phyloP scores from a whole-genome alignment of 140 eudicot species.

The Bidens hawaiensis region DNA sequence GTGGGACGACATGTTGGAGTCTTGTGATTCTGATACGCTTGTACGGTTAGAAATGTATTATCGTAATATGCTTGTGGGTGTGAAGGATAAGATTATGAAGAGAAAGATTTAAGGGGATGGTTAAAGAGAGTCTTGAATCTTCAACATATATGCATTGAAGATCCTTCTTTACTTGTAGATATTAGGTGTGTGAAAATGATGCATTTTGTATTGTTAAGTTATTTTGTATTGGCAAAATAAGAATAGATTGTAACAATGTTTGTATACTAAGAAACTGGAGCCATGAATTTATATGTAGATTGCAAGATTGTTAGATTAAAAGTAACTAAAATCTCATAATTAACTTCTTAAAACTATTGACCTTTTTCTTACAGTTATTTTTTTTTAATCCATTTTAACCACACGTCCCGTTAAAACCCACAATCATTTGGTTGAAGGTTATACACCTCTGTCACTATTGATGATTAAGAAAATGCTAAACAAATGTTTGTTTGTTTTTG shows the following conservation, averaged over 20 bases:
- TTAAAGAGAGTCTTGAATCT: constrained; percentile 56
- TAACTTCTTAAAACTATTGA: no score
- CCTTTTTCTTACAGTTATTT: no score
- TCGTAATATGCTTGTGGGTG: constrained; percentile 61
- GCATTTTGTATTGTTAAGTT: constrained; percentile 7
- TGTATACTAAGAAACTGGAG: neutral
- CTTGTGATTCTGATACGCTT: constrained; percentile 53
- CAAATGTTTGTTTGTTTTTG: no score
- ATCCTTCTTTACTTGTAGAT: neutral
- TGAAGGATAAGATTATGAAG: constrained; percentile 78
- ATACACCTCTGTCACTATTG: no score
- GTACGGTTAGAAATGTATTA: constrained; percentile 63
- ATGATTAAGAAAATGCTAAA: no score
- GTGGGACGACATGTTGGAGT: constrained; percentile 81
- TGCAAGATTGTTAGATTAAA: no score
- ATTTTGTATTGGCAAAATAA: no score
- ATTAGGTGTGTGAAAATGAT: neutral
- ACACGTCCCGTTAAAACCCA: no score
- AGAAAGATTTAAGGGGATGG: constrained; percentile 57
- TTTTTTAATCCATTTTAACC: no score
- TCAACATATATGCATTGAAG: constrained; percentile 10
- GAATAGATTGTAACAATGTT: neutral
- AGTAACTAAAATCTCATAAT: no score
- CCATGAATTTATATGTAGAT: neutral
- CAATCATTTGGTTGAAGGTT: no score